Evolutionary conservation across 805 yeast species (phyloP), one percentile per base, ranked within the genome.

Genomic region (Komagataella ulmi): DNA sequence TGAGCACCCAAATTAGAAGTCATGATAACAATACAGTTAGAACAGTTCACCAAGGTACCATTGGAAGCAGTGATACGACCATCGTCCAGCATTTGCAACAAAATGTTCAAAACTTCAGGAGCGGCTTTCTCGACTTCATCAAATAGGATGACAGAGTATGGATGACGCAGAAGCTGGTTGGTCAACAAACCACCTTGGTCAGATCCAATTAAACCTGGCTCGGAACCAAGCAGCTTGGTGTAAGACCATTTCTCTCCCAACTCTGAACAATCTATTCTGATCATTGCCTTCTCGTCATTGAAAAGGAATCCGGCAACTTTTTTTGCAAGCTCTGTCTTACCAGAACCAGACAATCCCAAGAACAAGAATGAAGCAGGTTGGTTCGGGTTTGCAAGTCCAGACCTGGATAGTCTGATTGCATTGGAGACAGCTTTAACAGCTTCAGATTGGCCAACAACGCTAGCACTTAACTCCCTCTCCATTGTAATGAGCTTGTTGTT

Each of bases 81-180:
- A 68, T 93, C 99, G 63, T 93, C 99, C 55, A 93, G 73, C 71
- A 93, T 80, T 68, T 93, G 99, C 58, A 93, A 75, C 61, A 93
- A 74, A 18, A 93, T 85, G 7, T 97, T 93, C 63, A 91, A 74
- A 2, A 93, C 99, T 65, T 91, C 98, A 1, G 99, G 99, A 6
- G 96, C 96, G 17, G 99, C 99, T 69, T 93, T 93, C 65, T 93
- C 99, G 52, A 93, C 96, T 71, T 93, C 99, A 69, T 93, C 99
- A 63, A 93, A 93, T 55, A 93, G 74, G 45, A 93, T 76, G n/a
- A 93, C 99, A 5, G 97, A 88, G 70, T 93, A 93, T 52, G 99
- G 99, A 55, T 85, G 83, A 62, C 97, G 79, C 55, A 88, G 77
- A 52, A 93, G 75, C 57, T 93, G 96, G 61, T 93, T 95, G 5